Percentiles rank a stretch among this genome's conserved stretches.
Evolutionary conservation across 2,329 filamentous ascomycete species (phyloP).

Genomic region (Colletotrichum plurivorum): DNA sequence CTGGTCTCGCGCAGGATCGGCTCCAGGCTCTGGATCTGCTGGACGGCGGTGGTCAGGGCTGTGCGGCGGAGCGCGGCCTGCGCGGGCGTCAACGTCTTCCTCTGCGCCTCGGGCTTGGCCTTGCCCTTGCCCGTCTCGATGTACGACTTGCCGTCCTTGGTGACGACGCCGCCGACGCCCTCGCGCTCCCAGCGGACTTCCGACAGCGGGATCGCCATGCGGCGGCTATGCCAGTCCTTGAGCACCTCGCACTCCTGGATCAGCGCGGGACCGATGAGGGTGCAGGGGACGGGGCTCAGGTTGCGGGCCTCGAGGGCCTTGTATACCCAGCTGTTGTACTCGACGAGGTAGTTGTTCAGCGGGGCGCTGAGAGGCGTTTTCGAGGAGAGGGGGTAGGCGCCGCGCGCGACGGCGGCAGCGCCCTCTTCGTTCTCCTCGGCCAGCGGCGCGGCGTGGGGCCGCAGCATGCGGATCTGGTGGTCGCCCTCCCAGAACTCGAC

Average conservation of each 20-base stretch:
- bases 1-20: conserved; percentile 85
- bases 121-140: conserved; percentile 65
- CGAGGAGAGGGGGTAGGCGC: conserved; percentile 85
- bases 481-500: conserved; percentile 94
- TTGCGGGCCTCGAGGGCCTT: conserved; percentile 81
- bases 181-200: conserved; percentile 91
- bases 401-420: conserved; percentile 73
- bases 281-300: conserved; percentile 83
- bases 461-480: conserved; percentile 84
- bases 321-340: conserved; percentile 87
- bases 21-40: conserved; percentile 88
- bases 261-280: conserved; percentile 80
- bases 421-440: conserved; percentile 19
- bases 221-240: conserved; percentile 77
- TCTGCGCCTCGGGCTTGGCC: conserved; percentile 50
- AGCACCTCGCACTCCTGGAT: conserved; percentile 84
- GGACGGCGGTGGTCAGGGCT: conserved; percentile 84
- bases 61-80: conserved; percentile 83
- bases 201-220: conserved; percentile 88
- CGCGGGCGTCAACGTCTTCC: conserved; percentile 72
- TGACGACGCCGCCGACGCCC: conserved; percentile 74
- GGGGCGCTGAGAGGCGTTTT: conserved; percentile 87
- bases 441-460: conserved; percentile 79
- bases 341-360: conserved; percentile 84
- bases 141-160: conserved; percentile 72